Conservation (phyloP, 495 filamentous ascomycete genomes). For the Penicillium salamii region DNA sequence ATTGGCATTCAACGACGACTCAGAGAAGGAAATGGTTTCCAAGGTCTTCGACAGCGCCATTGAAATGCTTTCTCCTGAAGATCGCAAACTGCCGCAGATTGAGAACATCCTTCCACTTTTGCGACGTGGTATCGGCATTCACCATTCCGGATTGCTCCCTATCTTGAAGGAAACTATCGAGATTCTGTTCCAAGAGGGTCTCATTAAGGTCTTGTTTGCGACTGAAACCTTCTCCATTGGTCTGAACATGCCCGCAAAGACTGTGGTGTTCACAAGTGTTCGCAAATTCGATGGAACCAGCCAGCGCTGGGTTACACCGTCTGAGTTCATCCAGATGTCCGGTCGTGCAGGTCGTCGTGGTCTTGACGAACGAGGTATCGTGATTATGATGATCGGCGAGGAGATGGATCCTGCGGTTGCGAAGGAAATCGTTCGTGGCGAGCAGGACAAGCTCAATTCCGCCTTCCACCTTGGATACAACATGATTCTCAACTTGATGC, state of each 20-base stretch:
- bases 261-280: constrained; percentile 95
- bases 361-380: constrained; percentile 96
- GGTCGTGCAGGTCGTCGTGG: constrained; percentile 93
- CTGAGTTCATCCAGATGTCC: constrained; percentile 98
- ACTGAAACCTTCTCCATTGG: constrained; percentile 99
- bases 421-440: constrained; percentile 90
- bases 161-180: constrained; percentile 99
- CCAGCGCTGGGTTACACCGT: constrained; percentile 83
- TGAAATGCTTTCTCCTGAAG: constrained; percentile 84
- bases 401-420: constrained; percentile 94
- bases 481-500: constrained; percentile 94
- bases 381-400: constrained; percentile 98
- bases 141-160: constrained; percentile 92
- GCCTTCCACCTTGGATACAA: constrained; percentile 99
- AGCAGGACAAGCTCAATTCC: constrained; percentile 95
- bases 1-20: constrained; percentile 95
- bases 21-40: constrained; percentile 89
- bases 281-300: constrained; percentile 89
- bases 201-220: constrained; percentile 96
- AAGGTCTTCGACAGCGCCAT: constrained; percentile 93
- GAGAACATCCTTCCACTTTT: constrained; percentile 85
- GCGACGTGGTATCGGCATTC: constrained; percentile 89
- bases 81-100: constrained; percentile 83
- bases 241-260: constrained; percentile 98
- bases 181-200: constrained; percentile 95